A percentile compares a stretch with the other conserved stretches of the same genome.
Conservation (phyloP, 2,329 filamentous ascomycete genomes). For the Polytolypa hystricis region DNA sequence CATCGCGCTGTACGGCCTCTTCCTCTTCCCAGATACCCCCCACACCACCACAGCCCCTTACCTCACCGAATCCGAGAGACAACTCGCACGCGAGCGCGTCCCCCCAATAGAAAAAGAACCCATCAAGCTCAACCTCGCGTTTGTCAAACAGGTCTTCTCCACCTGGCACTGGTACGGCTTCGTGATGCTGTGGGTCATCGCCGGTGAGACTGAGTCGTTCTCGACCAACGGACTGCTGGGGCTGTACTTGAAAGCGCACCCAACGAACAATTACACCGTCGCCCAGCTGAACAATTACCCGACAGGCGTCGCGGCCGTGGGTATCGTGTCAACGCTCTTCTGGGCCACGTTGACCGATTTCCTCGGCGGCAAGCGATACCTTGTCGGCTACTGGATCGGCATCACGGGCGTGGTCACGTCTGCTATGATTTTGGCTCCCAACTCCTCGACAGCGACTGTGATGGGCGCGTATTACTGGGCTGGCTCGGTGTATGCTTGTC, state of each 20-base stretch:
- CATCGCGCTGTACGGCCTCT: constrained; percentile 33
- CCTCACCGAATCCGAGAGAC: constrained; percentile 21
- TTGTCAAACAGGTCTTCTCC: constrained; percentile 22
- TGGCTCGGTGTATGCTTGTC: constrained; percentile 58
- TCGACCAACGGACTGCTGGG: constrained; percentile 50
- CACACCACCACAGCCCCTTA: constrained; percentile 25
- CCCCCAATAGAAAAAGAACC: constrained; percentile 17
- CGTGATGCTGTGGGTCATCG: constrained; percentile 43
- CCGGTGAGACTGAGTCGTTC: constrained; percentile 61
- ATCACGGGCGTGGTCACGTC: constrained; percentile 53
- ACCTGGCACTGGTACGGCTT: constrained; percentile 30
- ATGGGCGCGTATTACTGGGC: constrained; percentile 62
- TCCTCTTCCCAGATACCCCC: constrained; percentile 31
- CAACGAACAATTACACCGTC: constrained; percentile 35
- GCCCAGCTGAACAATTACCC: constrained; percentile 44
- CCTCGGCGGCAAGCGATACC: constrained; percentile 50
- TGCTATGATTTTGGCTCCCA: constrained; percentile 49
- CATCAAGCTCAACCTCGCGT: constrained; percentile 14
- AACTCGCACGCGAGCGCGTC: constrained; percentile 22
- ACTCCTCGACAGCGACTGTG: constrained; percentile 41
- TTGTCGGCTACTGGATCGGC: constrained; percentile 57
- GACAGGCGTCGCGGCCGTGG: constrained; percentile 42
- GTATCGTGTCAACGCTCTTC: constrained; percentile 49
- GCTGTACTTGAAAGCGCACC: constrained; percentile 40
- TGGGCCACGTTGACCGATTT: constrained; percentile 60